A percentile compares a stretch with the other conserved stretches of the same genome.
Conservation (phyloP, 2,329 filamentous ascomycete species). For the Corinectria fuckeliana region DNA sequence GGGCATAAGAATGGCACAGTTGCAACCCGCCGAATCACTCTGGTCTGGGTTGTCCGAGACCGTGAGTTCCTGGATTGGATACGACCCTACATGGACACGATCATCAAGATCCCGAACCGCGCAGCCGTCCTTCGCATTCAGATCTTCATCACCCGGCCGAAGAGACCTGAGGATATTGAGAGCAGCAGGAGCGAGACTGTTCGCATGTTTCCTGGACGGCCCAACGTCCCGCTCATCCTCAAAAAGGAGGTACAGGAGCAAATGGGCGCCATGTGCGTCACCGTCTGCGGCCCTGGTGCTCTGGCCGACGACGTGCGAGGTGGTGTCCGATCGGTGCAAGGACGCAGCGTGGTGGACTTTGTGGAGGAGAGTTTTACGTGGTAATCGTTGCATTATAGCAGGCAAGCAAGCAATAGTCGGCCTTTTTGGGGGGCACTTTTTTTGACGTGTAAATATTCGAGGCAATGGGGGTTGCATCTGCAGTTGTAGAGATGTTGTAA, state of each 20-base stretch:
- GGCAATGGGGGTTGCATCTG: conserved; percentile 30
- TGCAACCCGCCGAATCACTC: conserved; percentile 79
- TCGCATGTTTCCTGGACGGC: conserved; percentile 90
- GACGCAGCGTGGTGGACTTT: conserved; percentile 72
- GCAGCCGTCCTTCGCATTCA: conserved; percentile 85
- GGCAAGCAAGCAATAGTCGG: not conserved
- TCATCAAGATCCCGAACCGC: conserved; percentile 80
- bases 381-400: conserved; percentile 42
- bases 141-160: conserved; percentile 88
- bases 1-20: conserved; percentile 74
- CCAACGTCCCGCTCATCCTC: conserved; percentile 81
- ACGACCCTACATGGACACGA: conserved; percentile 77
- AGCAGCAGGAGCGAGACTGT: conserved; percentile 80
- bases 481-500: conserved; percentile 21
- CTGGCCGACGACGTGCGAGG: conserved; percentile 77
- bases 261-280: conserved; percentile 87
- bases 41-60: conserved; percentile 93
- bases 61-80: conserved; percentile 93
- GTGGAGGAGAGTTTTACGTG: conserved; percentile 79
- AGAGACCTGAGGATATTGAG: conserved; percentile 80
- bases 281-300: conserved; percentile 77
- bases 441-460: conserved; percentile 41
- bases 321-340: conserved; percentile 69
- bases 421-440: conserved; percentile 26
- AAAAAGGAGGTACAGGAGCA: conserved; percentile 82